Evolutionary conservation across 495 filamentous ascomycete genomes (phyloP).

Genomic region (Tuber melanosporum): DNA sequence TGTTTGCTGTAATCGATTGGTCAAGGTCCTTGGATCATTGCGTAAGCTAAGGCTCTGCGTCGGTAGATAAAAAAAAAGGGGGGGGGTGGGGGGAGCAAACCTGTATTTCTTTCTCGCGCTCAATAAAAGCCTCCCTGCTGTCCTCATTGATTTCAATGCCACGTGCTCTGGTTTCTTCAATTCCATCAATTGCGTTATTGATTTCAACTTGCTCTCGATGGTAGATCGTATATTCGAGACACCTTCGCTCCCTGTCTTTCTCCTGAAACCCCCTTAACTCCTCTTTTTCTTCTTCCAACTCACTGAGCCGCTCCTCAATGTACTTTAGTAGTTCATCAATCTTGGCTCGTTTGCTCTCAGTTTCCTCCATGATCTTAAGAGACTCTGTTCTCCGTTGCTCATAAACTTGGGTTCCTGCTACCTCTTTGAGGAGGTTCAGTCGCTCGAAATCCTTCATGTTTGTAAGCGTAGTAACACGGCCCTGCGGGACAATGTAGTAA

Average conservation of each 20-base stretch:
- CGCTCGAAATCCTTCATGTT: constrained; percentile 97
- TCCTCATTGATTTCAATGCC: constrained; percentile 78
- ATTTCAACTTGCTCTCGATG: constrained; percentile 79
- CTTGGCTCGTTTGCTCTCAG: constrained; percentile 85
- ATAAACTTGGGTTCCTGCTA: constrained; percentile 94
- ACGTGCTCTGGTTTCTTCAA: constrained; percentile 73
- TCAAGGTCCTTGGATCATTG: constrained; percentile 50
- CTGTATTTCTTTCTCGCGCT: constrained; percentile 73
- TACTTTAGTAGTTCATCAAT: constrained; percentile 88
- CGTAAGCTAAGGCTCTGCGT: constrained; percentile 4
- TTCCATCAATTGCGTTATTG: constrained; percentile 64
- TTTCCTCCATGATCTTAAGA: constrained; percentile 94
- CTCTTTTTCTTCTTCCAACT: constrained; percentile 95
- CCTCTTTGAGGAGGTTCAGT: constrained; percentile 85
- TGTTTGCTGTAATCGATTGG: constrained; percentile 66
- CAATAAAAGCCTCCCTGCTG: constrained; percentile 66
- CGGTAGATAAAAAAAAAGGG: not conserved
- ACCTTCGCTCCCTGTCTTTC: constrained; percentile 86
- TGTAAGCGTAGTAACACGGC: constrained; percentile 87
- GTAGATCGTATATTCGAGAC: constrained; percentile 90
- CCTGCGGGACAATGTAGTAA: constrained; percentile 98
- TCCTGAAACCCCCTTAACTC: constrained; percentile 88
- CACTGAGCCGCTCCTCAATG: constrained; percentile 79
- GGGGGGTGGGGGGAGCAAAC: constrained; percentile 33
- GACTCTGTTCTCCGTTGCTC: constrained; percentile 84